Evolutionary conservation across 2,329 filamentous ascomycete species (phyloP).

Genomic region (Monosporascus sp.): DNA sequence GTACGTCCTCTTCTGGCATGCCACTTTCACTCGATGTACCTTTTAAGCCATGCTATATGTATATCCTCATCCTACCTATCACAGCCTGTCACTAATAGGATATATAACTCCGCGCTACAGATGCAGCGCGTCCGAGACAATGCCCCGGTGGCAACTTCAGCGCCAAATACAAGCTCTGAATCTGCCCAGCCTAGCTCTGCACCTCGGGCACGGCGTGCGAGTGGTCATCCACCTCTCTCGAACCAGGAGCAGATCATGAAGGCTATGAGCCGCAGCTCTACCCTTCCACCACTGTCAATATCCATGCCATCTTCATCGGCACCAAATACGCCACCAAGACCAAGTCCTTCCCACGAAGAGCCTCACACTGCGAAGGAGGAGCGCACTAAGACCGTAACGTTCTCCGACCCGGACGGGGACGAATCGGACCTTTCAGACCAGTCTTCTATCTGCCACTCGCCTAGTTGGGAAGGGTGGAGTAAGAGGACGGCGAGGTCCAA

Average conservation of each 20-base stretch:
- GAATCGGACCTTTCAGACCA: constrained; percentile 34
- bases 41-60: constrained; percentile 10
- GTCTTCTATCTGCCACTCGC: constrained; percentile 55
- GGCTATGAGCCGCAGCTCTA: constrained; percentile 24
- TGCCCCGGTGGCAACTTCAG: constrained; percentile 18
- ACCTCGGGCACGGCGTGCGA: constrained; percentile 26
- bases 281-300: constrained; percentile 27
- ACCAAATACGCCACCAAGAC: constrained; percentile 11
- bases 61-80: constrained; percentile 17
- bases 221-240: constrained; percentile 26
- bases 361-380: constrained; percentile 18
- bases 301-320: constrained; percentile 24
- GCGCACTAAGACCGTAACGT: constrained; percentile 35
- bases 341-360: constrained; percentile 13
- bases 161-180: constrained; percentile 23
- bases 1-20: constrained; percentile 36
- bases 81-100: constrained; percentile 21
- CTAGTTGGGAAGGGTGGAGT: constrained; percentile 54
- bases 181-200: constrained; percentile 22
- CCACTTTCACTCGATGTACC: constrained; percentile 11
- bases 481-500: constrained; percentile 45
- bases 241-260: constrained; percentile 30
- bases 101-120: constrained; percentile 26
- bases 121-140: constrained; percentile 32
- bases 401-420: constrained; percentile 28